These are phyloP conservation scores for Colletotrichum sp. DNA, from an alignment of 2,329 filamentous ascomycete genomes.

Conservation along the genomic window DNA sequence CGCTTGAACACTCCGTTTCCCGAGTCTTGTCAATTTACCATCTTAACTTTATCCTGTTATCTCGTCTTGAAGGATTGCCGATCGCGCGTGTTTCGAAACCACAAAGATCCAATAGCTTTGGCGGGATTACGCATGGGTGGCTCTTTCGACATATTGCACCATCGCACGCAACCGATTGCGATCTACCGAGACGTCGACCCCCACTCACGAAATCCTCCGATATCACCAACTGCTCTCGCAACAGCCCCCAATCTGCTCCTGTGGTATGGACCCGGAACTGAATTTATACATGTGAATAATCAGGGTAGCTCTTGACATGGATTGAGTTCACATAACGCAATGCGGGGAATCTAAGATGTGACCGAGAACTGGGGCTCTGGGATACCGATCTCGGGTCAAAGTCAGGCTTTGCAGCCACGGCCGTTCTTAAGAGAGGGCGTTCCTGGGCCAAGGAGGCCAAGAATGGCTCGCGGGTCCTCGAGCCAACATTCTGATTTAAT, in stretches of 20 bases:
- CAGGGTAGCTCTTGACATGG: background rate
- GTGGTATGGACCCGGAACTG: background rate
- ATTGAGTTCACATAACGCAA: background rate
- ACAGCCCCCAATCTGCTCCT: background rate
- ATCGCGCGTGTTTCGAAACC: background rate
- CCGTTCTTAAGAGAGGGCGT: background rate
- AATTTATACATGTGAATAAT: background rate
- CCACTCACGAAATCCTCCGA: background rate
- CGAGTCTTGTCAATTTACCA: background rate
- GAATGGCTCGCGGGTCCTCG: background rate
- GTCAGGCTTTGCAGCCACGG: background rate
- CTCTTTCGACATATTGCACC: background rate
- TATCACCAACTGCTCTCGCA: background rate
- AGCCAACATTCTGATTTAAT: background rate
- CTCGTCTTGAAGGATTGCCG: background rate
- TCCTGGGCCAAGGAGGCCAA: background rate
- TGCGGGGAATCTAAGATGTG: background rate
- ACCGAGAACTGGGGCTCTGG: background rate
- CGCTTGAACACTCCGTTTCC: background rate
- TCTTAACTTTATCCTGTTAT: background rate
- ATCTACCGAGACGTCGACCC: background rate
- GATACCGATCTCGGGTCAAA: background rate
- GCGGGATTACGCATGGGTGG: background rate
- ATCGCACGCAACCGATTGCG: slow-evolving; percentile 5
- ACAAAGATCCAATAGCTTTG: background rate